Percentiles rank a stretch among this genome's conserved stretches.
Evolutionary conservation across 2,329 filamentous ascomycete genomes (phyloP).

Genomic region (Xylariaceae sp.): DNA sequence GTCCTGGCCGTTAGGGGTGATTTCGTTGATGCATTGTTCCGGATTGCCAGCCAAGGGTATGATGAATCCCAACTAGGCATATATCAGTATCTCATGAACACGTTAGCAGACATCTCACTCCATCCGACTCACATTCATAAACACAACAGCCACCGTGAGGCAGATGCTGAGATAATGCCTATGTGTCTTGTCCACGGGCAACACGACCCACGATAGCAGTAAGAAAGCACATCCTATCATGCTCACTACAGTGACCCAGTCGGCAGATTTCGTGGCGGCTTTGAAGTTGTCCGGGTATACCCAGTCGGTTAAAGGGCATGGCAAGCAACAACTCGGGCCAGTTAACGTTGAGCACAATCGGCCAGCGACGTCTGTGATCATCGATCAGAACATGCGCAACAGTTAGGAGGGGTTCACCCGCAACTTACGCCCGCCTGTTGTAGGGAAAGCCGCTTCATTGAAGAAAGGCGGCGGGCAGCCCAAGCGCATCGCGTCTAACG

Average conservation of each 20-base stretch:
- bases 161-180: constrained; percentile 92
- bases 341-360: constrained; percentile 50
- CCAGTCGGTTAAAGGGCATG: constrained; percentile 84
- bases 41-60: constrained; percentile 76
- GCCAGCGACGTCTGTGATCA: constrained; percentile 43
- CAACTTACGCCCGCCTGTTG: constrained; percentile 31
- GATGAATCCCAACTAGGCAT: constrained; percentile 68
- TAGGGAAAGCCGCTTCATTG: constrained; percentile 55
- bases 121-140: constrained; percentile 67
- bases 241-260: constrained; percentile 75
- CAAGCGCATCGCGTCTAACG: constrained; percentile 34
- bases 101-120: neutral
- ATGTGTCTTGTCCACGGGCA: constrained; percentile 84
- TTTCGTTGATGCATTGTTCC: constrained; percentile 77
- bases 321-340: constrained; percentile 69
- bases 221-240: constrained; percentile 69
- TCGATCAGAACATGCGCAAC: constrained; percentile 19
- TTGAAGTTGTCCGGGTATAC: constrained; percentile 56
- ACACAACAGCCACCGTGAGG: constrained; percentile 65
- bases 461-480: constrained; percentile 66
- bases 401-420: neutral
- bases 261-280: constrained; percentile 59
- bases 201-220: constrained; percentile 68
- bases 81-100: constrained; percentile 1
- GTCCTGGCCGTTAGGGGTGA: constrained; percentile 91